phyloP scores from a whole-genome alignment of 129 eudicot genomes.

The Escallonia herrerae region DNA sequence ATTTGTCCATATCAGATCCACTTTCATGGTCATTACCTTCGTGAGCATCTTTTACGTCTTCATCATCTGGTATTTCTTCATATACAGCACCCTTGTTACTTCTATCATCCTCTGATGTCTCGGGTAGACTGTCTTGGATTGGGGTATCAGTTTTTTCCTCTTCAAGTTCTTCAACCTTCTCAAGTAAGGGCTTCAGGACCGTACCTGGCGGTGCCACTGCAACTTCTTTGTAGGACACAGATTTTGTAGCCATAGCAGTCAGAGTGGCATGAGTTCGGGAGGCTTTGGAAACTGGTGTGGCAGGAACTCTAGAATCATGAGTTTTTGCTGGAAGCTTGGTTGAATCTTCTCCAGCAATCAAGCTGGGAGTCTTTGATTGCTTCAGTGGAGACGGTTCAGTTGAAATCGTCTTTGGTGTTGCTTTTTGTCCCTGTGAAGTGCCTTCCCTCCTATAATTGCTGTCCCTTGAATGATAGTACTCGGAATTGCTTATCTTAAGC shows the following conservation, averaged over 20 bases:
- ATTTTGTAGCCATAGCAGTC: constrained; percentile 67
- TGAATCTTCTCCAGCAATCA: constrained; percentile 25
- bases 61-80: constrained; percentile 37
- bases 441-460: constrained; percentile 28
- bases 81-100: constrained; percentile 9
- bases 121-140: constrained; percentile 27
- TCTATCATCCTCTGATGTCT: constrained; percentile 35
- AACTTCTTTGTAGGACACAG: constrained; percentile 93
- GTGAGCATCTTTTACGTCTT: constrained; percentile 34
- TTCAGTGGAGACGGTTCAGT: constrained; percentile 37
- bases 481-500: constrained; percentile 45
- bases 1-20: constrained; percentile 18
- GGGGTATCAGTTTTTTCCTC: constrained; percentile 44
- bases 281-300: background rate
- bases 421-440: constrained; percentile 42
- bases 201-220: constrained; percentile 98
- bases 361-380: constrained; percentile 37
- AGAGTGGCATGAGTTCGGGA: constrained; percentile 43
- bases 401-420: constrained; percentile 35
- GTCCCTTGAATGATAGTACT: constrained; percentile 31
- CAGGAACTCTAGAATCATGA: constrained; percentile 35
- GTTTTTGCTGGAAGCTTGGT: constrained; percentile 31
- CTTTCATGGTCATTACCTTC: constrained; percentile 27
- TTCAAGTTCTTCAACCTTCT: constrained; percentile 55
- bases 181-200: constrained; percentile 70